phyloP scores from a whole-genome alignment of 768 basidiomycete genomes.

The Trametes elegans region DNA sequence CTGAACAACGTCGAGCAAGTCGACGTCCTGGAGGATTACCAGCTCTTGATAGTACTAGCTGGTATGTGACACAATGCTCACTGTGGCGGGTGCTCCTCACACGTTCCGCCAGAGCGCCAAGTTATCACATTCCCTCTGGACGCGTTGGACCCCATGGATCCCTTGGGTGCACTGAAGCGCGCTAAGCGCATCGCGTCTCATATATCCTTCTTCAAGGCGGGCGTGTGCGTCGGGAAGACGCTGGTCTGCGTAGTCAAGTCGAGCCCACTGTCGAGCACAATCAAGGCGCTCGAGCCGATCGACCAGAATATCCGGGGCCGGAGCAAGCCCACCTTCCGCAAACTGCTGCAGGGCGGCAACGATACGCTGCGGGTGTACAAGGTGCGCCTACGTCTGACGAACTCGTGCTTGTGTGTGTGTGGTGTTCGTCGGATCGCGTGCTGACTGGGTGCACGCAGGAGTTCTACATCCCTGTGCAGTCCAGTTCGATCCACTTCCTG shows the following conservation, averaged over 20 bases:
- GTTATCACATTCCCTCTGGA: conserved; percentile 97
- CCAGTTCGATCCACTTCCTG: conserved; percentile 93
- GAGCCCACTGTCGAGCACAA: conserved; percentile 91
- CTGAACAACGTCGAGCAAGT: conserved; percentile 91
- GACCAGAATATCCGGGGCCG: conserved; percentile 80
- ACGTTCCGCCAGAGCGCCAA: conserved; percentile 66
- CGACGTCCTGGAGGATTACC: conserved; percentile 94
- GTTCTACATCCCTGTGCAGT: conserved; percentile 98
- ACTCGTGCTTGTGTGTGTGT: too few relatives aligned
- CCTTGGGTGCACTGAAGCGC: conserved; percentile 86
- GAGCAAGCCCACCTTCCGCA: conserved; percentile 90
- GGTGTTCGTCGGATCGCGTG: too few relatives aligned
- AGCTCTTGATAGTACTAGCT: conserved; percentile 97
- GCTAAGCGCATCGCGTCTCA: conserved; percentile 95
- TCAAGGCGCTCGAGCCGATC: conserved; percentile 96
- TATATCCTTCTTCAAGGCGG: conserved; percentile 97
- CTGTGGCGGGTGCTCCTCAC: too few relatives aligned
- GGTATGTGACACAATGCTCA: conserved; percentile 59
- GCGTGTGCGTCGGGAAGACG: conserved; percentile 84
- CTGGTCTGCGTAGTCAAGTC: conserved; percentile 98
- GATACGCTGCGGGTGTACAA: conserved; percentile 92
- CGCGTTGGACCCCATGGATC: conserved; percentile 85
- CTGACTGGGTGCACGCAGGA: conserved; percentile 51
- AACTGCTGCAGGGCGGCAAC: conserved; percentile 90
- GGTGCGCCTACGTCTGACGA: too few relatives aligned